Conservation (phyloP, 2,329 filamentous ascomycete species). For the Clathrospora elynae region DNA sequence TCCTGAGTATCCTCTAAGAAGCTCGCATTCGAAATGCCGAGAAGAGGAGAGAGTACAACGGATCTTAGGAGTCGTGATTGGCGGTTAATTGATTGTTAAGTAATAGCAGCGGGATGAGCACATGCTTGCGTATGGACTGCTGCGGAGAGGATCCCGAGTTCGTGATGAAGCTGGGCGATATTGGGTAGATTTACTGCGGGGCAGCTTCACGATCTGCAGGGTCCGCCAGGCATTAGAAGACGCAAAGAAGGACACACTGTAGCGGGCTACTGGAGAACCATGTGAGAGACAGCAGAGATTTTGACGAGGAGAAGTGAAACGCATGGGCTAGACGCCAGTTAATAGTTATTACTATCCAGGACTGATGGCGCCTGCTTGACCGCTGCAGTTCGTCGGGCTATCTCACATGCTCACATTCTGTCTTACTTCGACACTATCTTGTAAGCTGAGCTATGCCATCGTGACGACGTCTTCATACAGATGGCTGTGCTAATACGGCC, state of each 20-base stretch:
- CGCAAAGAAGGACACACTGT: constrained; percentile 13
- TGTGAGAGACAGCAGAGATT: constrained; percentile 14
- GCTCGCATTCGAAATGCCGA: constrained; percentile 11
- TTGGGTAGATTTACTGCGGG: constrained; percentile 23
- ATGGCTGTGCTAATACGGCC: constrained; percentile 14
- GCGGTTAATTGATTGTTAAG: constrained; percentile 25
- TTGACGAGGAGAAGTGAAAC: constrained; percentile 13
- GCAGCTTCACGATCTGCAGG: constrained; percentile 26
- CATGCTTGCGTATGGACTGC: constrained; percentile 15
- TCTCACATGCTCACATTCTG: background rate
- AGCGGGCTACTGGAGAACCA: constrained; percentile 9
- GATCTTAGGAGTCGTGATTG: constrained; percentile 23
- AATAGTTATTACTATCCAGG: constrained; percentile 1
- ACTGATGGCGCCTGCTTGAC: constrained; percentile 1
- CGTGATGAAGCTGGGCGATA: background rate
- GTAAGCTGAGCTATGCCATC: constrained; percentile 6
- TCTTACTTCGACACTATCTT: constrained; percentile 6
- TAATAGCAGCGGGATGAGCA: constrained; percentile 23
- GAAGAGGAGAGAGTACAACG: constrained; percentile 5
- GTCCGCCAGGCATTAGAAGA: constrained; percentile 19
- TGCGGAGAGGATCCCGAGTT: constrained; percentile 24
- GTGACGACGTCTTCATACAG: constrained; percentile 11
- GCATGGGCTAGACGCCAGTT: constrained; percentile 9
- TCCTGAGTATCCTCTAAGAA: constrained; percentile 13
- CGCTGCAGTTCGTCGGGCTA: too few relatives aligned